These are phyloP conservation scores for Macrolepiota fuliginosa DNA, from an alignment of 768 basidiomycete species.

Conservation along the genomic window DNA sequence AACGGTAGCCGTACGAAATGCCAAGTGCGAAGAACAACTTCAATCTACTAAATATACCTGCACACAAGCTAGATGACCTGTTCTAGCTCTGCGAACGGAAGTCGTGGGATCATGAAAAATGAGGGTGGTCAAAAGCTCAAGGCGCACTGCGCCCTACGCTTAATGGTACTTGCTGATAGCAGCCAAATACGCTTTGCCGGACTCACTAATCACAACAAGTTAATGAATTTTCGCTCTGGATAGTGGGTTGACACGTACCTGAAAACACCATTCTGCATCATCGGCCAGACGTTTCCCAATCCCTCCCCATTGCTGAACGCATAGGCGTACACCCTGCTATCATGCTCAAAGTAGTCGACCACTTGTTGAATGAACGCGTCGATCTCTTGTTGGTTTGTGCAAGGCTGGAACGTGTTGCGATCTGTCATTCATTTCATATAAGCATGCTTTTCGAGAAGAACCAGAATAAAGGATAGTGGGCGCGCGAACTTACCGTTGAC, in stretches of 20 bases:
- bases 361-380: constrained; percentile 37
- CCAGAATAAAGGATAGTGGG: not conserved
- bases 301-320: constrained; percentile 48
- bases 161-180: constrained; percentile 38
- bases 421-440: constrained; percentile 22
- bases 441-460: not conserved
- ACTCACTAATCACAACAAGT: constrained; percentile 25
- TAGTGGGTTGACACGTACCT: constrained; percentile 25
- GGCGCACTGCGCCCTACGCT: not conserved
- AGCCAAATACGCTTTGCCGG: constrained; percentile 38
- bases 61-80: not conserved
- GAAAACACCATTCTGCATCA: constrained; percentile 33
- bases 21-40: not conserved
- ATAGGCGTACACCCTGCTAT: constrained; percentile 37
- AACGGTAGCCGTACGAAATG: not conserved
- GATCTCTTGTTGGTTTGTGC: constrained; percentile 41
- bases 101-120: not conserved
- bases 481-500: constrained; percentile 33
- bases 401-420: constrained; percentile 36
- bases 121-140: not conserved
- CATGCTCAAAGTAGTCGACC: constrained; percentile 36
- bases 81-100: not conserved
- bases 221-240: not conserved
- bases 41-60: not conserved
- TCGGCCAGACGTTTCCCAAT: constrained; percentile 44